Evolutionary conservation across 2,329 filamentous ascomycete species (phyloP), one percentile per base, ranked within the genome.

Genomic region (Neonectria magnoliae): DNA sequence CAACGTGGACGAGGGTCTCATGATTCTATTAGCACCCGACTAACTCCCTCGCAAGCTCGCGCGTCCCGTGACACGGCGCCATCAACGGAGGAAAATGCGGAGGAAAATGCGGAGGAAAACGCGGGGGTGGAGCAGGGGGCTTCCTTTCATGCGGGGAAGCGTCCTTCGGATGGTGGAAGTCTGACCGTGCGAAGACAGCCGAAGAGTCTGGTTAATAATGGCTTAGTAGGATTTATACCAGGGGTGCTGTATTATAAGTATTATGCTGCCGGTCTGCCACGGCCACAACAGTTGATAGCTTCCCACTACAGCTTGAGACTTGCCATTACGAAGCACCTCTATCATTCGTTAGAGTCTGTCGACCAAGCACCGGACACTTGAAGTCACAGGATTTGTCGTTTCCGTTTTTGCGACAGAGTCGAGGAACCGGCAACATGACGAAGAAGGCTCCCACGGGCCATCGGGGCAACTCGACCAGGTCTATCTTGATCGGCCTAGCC

Each of bases 391-490:
- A 20, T 25, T n/a, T 5, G 2, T 13, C n/a, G 10, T 33, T 8
- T 20, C 8, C 8, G 10, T 45, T 10, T 25, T 25, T 31, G 36
- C 13, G 8, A 52, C n/a, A 18, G 25, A 36, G 29, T 9, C 25
- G 20, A 48, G 22, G 41, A 47, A 20, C 41, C 45, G 20, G 1
- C n/a, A 25, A 33, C 1, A 64, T 64, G 62, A 13, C 53, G 2
- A 64, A 38, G 16, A 27, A 29, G 13, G 14, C 47, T 38, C 14
- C 14, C 5, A 48, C 41, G 7, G 62, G 62, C 20, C 62, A 65
- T 38, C 62, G 62, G 9, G 62, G 62, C 42, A 65, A 65, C 14
- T 65, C 62, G 4, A 16, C 53, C 18, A 65, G 48, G 62, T 61
- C 62, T 8, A 58, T 65, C 9, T 13, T 65, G 41, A 57, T 65